These are phyloP conservation scores for Glycyrrhiza uralensis DNA, from an alignment of 306 rosid genomes.

Conservation along the genomic window DNA sequence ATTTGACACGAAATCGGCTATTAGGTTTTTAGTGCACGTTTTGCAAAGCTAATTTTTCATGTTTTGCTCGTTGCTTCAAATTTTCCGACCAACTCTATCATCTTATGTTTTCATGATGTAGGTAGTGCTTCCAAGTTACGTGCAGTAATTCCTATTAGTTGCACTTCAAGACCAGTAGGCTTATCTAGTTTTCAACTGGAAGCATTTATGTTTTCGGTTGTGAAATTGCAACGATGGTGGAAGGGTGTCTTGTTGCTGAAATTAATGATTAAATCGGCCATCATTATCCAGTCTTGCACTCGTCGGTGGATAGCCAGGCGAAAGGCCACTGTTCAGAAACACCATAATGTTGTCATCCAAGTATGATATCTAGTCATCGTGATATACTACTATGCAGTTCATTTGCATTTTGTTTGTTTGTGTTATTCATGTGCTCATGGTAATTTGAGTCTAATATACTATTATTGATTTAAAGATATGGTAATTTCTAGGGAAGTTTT, in stretches of 20 bases:
- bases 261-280: constrained; percentile 43
- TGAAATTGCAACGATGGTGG: constrained; percentile 91
- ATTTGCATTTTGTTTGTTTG: not conserved
- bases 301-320: constrained; percentile 71
- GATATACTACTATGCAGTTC: not conserved
- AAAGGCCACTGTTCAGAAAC: constrained; percentile 45
- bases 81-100: not conserved
- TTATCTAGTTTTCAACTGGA: constrained; percentile 47
- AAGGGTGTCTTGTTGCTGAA: constrained; percentile 48
- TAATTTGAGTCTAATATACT: not conserved
- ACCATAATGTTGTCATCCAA: constrained; percentile 43
- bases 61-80: not conserved
- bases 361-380: constrained; percentile 43
- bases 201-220: constrained; percentile 44
- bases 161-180: constrained; percentile 32
- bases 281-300: constrained; percentile 59
- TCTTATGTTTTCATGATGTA: constrained; percentile 21
- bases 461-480: not conserved
- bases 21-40: constrained; percentile 46
- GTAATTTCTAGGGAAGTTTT: not conserved
- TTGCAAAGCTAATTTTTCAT: not conserved
- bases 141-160: constrained; percentile 12
- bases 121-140: constrained; percentile 43
- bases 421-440: not conserved
- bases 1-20: constrained; percentile 52